phyloP scores from a whole-genome alignment of 768 basidiomycete species.

The Baorangia bicolor region DNA sequence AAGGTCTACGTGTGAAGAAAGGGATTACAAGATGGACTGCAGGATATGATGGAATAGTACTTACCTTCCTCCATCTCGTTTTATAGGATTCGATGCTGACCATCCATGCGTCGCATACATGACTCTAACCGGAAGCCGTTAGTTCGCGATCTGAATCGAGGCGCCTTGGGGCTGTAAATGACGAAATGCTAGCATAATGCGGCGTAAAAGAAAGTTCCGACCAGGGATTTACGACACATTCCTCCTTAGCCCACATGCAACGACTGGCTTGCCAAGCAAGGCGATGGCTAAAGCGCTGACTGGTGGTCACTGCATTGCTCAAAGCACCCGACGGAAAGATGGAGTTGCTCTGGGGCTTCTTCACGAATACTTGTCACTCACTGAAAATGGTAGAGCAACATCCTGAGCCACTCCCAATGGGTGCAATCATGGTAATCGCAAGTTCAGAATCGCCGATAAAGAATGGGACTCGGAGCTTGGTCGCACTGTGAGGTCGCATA shows the following conservation, averaged over 20 bases:
- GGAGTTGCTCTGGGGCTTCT: neutral
- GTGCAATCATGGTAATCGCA: neutral
- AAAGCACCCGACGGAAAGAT: neutral
- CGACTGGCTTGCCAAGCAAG: neutral
- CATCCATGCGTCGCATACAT: neutral
- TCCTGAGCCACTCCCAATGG: neutral
- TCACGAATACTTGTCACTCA: neutral
- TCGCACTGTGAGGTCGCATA: neutral
- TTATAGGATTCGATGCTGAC: slow-evolving; percentile 5
- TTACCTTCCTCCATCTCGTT: neutral
- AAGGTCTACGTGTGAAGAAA: neutral
- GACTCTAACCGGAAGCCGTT: neutral
- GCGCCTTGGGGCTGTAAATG: slow-evolving; percentile 5
- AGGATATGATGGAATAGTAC: neutral
- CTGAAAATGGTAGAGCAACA: neutral
- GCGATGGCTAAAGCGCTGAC: neutral
- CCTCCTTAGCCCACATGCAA: neutral
- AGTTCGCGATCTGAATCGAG: neutral
- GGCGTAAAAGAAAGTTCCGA: neutral
- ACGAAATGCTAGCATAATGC: slow-evolving; percentile 7
- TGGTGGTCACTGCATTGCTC: neutral
- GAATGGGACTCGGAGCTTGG: neutral
- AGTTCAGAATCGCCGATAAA: neutral
- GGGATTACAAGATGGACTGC: neutral
- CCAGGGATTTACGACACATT: neutral